phyloP scores from a whole-genome alignment of 2,329 filamentous ascomycete genomes.

The Paraconiothyrium brasiliense region DNA sequence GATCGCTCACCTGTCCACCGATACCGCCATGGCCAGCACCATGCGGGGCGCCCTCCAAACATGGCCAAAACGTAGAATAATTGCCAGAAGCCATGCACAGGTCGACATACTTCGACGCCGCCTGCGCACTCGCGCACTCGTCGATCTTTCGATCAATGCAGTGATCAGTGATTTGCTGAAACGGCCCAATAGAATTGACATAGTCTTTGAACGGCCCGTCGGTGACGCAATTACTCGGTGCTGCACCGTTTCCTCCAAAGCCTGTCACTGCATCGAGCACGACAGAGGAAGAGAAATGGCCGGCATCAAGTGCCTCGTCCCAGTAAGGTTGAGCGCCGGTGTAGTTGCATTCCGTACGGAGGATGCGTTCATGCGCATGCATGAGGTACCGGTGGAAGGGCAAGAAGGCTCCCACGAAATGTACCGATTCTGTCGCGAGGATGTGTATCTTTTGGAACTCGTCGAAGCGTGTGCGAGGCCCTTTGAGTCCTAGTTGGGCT shows the following conservation, averaged over 20 bases:
- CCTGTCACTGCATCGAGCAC: constrained; percentile 26
- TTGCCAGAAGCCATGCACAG: constrained; percentile 17
- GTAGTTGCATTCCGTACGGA: constrained; percentile 45
- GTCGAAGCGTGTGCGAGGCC: constrained; percentile 13
- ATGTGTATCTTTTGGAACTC: constrained; percentile 13
- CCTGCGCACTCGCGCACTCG: constrained; percentile 17
- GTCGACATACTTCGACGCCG: constrained; percentile 17
- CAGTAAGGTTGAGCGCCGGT: constrained; percentile 44
- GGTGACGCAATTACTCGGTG: constrained; percentile 21
- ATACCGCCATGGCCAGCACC: constrained; percentile 28
- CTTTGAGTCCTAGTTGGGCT: constrained; percentile 3
- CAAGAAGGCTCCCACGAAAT: constrained; percentile 38
- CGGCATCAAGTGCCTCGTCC: constrained; percentile 32
- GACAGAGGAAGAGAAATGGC: constrained; percentile 23
- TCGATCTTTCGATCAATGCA: constrained; percentile 30
- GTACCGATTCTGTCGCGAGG: neutral
- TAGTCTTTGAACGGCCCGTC: constrained; percentile 34
- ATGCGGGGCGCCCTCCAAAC: constrained; percentile 27
- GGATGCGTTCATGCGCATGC: constrained; percentile 40
- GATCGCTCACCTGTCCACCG: constrained; percentile 24
- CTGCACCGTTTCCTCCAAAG: constrained; percentile 32
- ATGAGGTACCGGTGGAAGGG: constrained; percentile 50
- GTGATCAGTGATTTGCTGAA: constrained; percentile 23
- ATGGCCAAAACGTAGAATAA: constrained; percentile 23
- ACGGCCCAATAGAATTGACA: constrained; percentile 27